Conservation (phyloP, 306 rosid species). For the Delonix regia region DNA sequence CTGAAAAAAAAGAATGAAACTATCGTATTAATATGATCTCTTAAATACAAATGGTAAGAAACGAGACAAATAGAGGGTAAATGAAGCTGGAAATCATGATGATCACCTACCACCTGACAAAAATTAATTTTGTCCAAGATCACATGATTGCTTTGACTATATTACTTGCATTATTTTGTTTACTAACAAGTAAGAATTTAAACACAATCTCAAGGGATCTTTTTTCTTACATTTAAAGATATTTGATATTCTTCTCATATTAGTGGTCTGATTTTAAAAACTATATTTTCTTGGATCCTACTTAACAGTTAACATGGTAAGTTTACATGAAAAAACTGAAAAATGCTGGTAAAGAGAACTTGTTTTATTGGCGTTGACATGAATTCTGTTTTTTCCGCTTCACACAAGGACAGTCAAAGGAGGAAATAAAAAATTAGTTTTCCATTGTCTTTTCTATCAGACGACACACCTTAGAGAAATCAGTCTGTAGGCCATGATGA, state of each 20-base stretch:
- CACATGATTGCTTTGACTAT: neutral
- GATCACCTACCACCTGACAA: neutral
- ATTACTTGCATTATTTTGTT: neutral
- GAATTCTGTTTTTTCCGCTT: neutral
- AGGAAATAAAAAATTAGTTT: neutral
- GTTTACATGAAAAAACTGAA: neutral
- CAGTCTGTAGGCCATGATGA: neutral
- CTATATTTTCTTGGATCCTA: neutral
- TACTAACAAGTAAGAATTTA: neutral
- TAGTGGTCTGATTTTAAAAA: neutral
- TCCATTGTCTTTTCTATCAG: neutral
- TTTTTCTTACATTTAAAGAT: neutral
- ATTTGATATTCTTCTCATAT: neutral
- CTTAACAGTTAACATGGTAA: neutral
- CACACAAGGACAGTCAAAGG: neutral
- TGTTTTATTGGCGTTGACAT: neutral
- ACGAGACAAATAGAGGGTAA: neutral
- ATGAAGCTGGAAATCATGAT: neutral
- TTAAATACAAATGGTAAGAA: slow-evolving; percentile 18
- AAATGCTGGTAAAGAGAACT: neutral
- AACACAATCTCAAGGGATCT: neutral
- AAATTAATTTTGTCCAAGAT: neutral
- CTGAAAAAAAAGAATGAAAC: slow-evolving; percentile 47
- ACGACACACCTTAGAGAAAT: neutral
- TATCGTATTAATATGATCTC: slow-evolving; percentile 6